A percentile compares a stretch with the other conserved stretches of the same genome.
Evolutionary conservation across 495 filamentous ascomycete genomes (phyloP).

Genomic region (Platismatia glauca): DNA sequence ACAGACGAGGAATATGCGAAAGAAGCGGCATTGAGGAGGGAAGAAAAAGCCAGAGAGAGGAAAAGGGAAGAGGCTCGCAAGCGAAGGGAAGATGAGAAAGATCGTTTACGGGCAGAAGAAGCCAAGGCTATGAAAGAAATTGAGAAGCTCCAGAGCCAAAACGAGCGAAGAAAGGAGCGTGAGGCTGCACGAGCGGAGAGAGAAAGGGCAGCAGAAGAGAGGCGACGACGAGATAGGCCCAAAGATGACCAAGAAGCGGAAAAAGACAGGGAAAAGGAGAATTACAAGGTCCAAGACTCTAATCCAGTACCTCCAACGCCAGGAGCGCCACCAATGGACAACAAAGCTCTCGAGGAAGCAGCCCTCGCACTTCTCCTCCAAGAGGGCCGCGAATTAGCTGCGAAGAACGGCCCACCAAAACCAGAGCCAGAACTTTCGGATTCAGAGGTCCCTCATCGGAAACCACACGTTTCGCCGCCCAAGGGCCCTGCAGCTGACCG

Average conservation of each 20-base stretch:
- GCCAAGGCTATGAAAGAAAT: constrained; percentile 56
- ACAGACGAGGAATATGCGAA: constrained; percentile 74
- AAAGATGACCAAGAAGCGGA: constrained; percentile 41
- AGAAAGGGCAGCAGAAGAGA: constrained; percentile 42
- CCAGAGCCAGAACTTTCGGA: constrained; percentile 47
- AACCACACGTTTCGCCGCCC: constrained; percentile 19
- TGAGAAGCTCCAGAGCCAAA: constrained; percentile 50
- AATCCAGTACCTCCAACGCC: constrained; percentile 21
- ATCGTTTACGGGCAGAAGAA: constrained; percentile 53
- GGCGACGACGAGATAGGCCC: constrained; percentile 46
- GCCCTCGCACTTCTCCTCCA: constrained; percentile 48
- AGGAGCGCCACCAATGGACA: constrained; percentile 38
- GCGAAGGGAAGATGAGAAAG: constrained; percentile 60
- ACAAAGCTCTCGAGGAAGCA: constrained; percentile 49
- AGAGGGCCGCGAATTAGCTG: constrained; percentile 53
- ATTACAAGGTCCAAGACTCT: constrained; percentile 24
- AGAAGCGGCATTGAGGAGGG: constrained; percentile 57
- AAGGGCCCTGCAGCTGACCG: constrained; percentile 20
- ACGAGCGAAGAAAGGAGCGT: constrained; percentile 45
- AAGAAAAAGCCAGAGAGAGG: constrained; percentile 54
- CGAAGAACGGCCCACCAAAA: constrained; percentile 45
- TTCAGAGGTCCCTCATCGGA: constrained; percentile 38
- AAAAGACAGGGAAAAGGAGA: constrained; percentile 34
- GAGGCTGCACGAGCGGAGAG: constrained; percentile 45
- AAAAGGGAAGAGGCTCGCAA: constrained; percentile 52